Percentiles rank a stretch among this genome's conserved stretches.
phyloP scores from a whole-genome alignment of 495 filamentous ascomycete genomes.

The Penicillium dipodomyicola region DNA sequence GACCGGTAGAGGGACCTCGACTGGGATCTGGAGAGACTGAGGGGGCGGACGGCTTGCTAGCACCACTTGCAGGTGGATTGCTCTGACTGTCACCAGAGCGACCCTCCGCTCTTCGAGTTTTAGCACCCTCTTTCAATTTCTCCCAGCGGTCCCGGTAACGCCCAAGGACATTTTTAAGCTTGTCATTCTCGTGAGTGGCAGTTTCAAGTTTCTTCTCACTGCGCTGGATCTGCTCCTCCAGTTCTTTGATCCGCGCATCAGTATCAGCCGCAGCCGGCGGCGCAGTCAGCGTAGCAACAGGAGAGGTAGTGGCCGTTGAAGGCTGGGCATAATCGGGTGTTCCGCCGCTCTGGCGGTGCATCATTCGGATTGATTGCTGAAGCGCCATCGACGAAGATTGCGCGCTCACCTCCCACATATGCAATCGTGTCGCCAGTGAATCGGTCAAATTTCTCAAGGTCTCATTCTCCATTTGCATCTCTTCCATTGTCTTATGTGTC shows the following conservation, averaged over 20 bases:
- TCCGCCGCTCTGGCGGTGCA: slow-evolving; percentile 51
- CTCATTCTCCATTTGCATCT: slow-evolving; percentile 78
- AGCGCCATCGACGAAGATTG: slow-evolving; percentile 78
- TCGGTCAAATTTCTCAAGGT: slow-evolving; percentile 72
- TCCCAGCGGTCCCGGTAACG: slow-evolving; percentile 80
- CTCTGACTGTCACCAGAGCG: slow-evolving; percentile 19
- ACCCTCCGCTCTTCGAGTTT: slow-evolving; percentile 46
- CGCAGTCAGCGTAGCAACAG: slow-evolving; percentile 23
- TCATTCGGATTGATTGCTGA: slow-evolving; percentile 72
- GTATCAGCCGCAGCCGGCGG: slow-evolving; percentile 29
- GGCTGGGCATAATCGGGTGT: slow-evolving; percentile 30
- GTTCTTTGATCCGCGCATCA: slow-evolving; percentile 47
- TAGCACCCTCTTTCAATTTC: slow-evolving; percentile 79
- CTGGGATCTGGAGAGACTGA: slow-evolving; percentile 9
- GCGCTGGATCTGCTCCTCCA: slow-evolving; percentile 42
- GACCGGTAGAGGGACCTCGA: background rate
- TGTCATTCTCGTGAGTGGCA: slow-evolving; percentile 65
- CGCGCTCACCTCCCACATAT: slow-evolving; percentile 81
- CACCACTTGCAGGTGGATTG: slow-evolving; percentile 7
- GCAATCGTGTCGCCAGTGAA: slow-evolving; percentile 70
- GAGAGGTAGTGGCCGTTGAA: slow-evolving; percentile 29
- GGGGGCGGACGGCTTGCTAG: slow-evolving; percentile 10
- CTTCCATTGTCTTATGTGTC: slow-evolving; percentile 66
- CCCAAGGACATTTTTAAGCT: slow-evolving; percentile 60
- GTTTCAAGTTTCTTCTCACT: slow-evolving; percentile 56